Percentiles rank a stretch among this genome's conserved stretches.
Evolutionary conservation across 129 eudicot genomes (phyloP).

Genomic region (Helichrysum umbraculigerum): DNA sequence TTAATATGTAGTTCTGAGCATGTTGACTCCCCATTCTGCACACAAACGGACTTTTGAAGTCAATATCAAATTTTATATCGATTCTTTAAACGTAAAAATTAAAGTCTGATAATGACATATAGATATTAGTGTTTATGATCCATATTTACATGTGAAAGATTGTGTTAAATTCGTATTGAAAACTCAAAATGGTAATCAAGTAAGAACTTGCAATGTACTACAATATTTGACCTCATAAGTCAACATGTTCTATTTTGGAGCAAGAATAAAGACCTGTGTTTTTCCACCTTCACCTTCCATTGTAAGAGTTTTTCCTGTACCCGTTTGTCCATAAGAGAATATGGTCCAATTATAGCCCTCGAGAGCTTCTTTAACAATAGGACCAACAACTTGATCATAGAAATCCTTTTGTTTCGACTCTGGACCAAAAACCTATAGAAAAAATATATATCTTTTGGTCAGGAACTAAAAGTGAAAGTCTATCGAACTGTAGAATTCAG

Average conservation of each 20-base stretch:
- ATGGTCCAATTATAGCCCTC: slow-evolving; percentile 71
- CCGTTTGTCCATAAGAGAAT: slow-evolving; percentile 71
- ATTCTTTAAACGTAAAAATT: not conserved
- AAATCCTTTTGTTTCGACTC: slow-evolving; percentile 52
- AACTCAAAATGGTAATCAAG: not conserved
- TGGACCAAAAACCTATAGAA: slow-evolving; percentile 58
- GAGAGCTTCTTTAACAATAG: slow-evolving; percentile 57
- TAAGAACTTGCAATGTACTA: not conserved
- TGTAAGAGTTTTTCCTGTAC: slow-evolving; percentile 66
- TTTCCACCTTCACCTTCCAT: slow-evolving; percentile 74
- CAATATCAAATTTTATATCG: slow-evolving; percentile 3
- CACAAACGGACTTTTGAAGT: slow-evolving; percentile 6
- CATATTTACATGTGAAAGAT: too few relatives aligned
- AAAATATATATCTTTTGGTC: slow-evolving; percentile 6
- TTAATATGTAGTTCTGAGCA: too few relatives aligned
- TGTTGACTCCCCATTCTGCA: slow-evolving; percentile 52
- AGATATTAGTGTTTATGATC: not conserved
- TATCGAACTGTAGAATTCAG: slow-evolving; percentile 2
- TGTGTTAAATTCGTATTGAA: not conserved
- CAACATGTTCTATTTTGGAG: not conserved
- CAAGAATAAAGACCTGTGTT: slow-evolving; percentile 40
- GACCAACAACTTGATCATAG: slow-evolving; percentile 55
- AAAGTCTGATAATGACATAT: not conserved
- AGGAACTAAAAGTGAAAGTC: too few relatives aligned
- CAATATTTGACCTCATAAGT: slow-evolving; percentile 16